Conservation (phyloP, 2,329 filamentous ascomycete species). For the Exophiala sideris region DNA sequence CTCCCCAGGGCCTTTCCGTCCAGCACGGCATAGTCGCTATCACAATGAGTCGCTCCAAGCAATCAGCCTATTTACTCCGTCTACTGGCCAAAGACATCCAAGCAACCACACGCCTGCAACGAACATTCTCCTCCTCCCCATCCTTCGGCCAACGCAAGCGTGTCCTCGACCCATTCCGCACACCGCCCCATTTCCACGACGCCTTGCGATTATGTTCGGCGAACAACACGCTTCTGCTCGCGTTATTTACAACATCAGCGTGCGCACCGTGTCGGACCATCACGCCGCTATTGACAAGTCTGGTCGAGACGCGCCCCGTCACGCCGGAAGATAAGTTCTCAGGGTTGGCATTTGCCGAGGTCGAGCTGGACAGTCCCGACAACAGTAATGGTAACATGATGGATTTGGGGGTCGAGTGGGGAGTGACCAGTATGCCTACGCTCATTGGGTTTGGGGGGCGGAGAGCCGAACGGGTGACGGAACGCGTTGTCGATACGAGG, state of each 20-base stretch:
- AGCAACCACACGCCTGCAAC: background rate
- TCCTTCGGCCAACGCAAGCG: constrained; percentile 17
- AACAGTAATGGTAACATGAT: constrained; percentile 32
- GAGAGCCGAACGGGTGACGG: constrained; percentile 27
- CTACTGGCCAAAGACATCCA: no score
- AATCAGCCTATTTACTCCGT: no score
- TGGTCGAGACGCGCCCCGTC: constrained; percentile 21
- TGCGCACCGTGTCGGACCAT: constrained; percentile 27
- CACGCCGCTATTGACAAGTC: constrained; percentile 24
- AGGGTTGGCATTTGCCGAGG: constrained; percentile 25
- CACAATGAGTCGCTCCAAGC: no score
- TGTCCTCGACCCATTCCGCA: constrained; percentile 22
- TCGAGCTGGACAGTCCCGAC: constrained; percentile 27
- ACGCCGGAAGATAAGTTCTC: constrained; percentile 20
- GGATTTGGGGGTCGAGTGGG: constrained; percentile 27
- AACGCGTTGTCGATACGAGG: constrained; percentile 25
- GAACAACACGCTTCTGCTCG: constrained; percentile 26
- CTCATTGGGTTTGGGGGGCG: constrained; percentile 28
- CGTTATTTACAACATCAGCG: constrained; percentile 26
- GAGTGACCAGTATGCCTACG: constrained; percentile 28
- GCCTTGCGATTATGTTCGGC: constrained; percentile 23
- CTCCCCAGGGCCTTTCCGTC: no score
- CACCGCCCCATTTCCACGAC: constrained; percentile 26
- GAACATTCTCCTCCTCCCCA: constrained; percentile 5
- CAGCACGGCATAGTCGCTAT: no score